Conservation (phyloP, 306 rosid genomes). For the Sesbania bispinosa region DNA sequence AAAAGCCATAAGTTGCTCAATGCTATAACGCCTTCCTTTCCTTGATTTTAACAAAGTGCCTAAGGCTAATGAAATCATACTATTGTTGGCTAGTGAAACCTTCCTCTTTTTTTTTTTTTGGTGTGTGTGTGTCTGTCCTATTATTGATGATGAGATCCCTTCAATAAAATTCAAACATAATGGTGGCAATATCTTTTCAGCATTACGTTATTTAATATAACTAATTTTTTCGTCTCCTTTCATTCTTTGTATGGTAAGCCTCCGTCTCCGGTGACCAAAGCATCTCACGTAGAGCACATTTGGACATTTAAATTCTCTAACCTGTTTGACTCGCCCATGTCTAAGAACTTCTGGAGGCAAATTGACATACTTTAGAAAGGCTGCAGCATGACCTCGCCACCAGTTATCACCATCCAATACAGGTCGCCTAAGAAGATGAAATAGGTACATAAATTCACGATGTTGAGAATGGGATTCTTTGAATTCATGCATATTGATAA, state of each 20-base stretch:
- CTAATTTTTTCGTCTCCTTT: background rate
- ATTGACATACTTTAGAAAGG: slow-evolving; percentile 67
- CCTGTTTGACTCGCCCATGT: slow-evolving; percentile 90
- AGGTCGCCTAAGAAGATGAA: slow-evolving; percentile 58
- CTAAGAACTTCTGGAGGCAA: slow-evolving; percentile 77
- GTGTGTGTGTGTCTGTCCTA: background rate
- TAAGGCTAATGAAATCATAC: background rate
- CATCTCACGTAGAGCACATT: slow-evolving; percentile 13
- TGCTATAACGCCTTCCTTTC: background rate
- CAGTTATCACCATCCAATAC: slow-evolving; percentile 87
- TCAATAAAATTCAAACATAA: slow-evolving; percentile 4
- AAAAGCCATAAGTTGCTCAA: background rate
- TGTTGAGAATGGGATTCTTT: background rate
- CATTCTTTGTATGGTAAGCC: slow-evolving; percentile 11
- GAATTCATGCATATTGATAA: slow-evolving; percentile 5
- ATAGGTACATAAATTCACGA: slow-evolving; percentile 18
- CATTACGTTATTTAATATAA: background rate
- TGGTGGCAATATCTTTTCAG: background rate
- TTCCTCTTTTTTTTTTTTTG: background rate
- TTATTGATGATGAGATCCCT: slow-evolving; percentile 1
- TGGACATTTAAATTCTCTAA: slow-evolving; percentile 31
- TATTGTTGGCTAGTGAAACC: background rate
- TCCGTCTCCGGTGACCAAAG: background rate
- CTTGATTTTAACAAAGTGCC: background rate
- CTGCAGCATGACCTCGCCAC: slow-evolving; percentile 98